Conservation (phyloP, 306 rosid genomes). For the Styphnolobium japonicum region DNA sequence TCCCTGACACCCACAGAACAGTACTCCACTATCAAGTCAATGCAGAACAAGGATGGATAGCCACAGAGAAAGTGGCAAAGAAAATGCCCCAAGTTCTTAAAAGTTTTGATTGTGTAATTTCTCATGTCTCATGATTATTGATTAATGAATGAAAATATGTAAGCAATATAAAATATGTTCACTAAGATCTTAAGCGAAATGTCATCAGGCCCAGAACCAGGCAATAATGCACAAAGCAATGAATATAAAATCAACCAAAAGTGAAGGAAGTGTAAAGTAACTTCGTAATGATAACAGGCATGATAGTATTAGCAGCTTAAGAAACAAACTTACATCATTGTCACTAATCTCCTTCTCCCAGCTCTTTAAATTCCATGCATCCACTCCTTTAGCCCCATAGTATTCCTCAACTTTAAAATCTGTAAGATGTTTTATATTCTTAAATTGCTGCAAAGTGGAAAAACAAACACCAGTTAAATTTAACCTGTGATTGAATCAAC, state of each 20-base stretch:
- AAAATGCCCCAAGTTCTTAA: neutral
- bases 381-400: constrained; percentile 84
- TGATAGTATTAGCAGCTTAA: constrained; percentile 7
- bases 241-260: constrained; percentile 10
- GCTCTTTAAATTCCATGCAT: constrained; percentile 55
- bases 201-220: neutral
- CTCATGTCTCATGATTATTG: neutral
- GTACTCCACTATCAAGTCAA: neutral
- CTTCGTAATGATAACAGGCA: neutral
- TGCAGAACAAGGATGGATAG: neutral
- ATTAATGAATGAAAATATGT: neutral
- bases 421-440: constrained; percentile 46
- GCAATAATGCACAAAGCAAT: neutral
- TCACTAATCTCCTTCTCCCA: constrained; percentile 70
- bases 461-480: constrained; percentile 27
- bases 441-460: constrained; percentile 76
- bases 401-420: constrained; percentile 66
- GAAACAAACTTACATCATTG: constrained; percentile 59
- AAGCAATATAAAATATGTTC: neutral
- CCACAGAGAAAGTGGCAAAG: neutral
- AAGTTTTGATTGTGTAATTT: neutral
- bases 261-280: neutral
- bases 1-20: neutral
- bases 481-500: constrained; percentile 1
- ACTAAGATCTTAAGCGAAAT: neutral